Percentiles rank a stretch among this genome's conserved stretches.
phyloP scores from a whole-genome alignment of 176 grass and related monocot genomes.

The Oryza brachyantha region DNA sequence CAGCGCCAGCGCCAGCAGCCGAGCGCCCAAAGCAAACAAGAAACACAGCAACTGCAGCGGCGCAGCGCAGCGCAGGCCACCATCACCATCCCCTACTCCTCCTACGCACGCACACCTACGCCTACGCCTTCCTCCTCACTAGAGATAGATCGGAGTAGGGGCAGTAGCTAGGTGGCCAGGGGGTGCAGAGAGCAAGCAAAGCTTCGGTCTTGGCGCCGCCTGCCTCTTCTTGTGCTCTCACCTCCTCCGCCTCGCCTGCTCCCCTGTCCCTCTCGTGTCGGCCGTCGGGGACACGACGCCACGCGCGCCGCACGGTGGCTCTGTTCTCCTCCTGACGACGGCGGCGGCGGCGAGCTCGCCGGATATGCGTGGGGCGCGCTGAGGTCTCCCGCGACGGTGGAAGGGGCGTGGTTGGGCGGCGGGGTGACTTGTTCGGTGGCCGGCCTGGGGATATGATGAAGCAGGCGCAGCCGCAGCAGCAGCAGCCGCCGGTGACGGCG shows the following conservation, averaged over 20 bases:
- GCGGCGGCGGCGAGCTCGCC: neutral
- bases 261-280: conserved; percentile 51
- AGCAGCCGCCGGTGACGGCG: too few species aligned
- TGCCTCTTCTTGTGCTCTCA: conserved; percentile 20
- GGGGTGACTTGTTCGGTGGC: neutral
- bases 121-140: neutral
- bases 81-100: neutral
- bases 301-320: conserved; percentile 8
- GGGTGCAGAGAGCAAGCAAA: conserved; percentile 15
- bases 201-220: conserved; percentile 29
- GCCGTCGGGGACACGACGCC: conserved; percentile 1
- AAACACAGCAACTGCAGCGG: neutral
- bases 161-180: neutral
- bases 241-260: conserved; percentile 12
- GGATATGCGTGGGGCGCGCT: conserved; percentile 31
- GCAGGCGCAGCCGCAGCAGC: neutral
- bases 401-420: neutral
- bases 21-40: neutral
- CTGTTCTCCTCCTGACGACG: neutral
- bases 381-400: conserved; percentile 17
- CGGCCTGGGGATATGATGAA: conserved; percentile 4
- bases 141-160: neutral
- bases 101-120: neutral
- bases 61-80: too few species aligned
- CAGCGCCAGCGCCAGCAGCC: neutral